Base-by-base conservation (phyloP, 345 rosid species). In the Bruguiera gymnorhiza region DNA sequence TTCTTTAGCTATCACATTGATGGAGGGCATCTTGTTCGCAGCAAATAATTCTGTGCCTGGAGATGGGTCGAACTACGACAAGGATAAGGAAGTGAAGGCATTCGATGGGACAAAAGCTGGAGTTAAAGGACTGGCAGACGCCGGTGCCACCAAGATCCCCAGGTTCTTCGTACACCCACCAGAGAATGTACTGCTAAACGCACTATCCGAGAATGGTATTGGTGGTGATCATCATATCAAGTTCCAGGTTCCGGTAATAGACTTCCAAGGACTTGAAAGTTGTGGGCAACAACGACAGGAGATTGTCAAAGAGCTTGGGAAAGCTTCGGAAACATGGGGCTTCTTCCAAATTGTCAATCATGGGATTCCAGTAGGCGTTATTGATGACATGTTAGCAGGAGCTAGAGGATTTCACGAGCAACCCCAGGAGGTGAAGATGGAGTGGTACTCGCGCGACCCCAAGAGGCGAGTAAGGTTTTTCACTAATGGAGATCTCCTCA, bases 261-360 rank as follows among this genome's bases (percentile, higher is more conserved):
- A 86, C 75, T 62, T 83, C 2, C 70, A 67, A 29, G 79, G 81
- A 54, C 46, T 51, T 9, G 72, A 78, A 20, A 65, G 61, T 10
- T 1, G 51, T 29, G 53, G 55, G 19, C 61, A 74, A 23, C 39
- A 8, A 24, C 61, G 74, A 23, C 30, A 8, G n/a, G 77, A 67
- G 70, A 73, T 81, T 6, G 73, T 76, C 15, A 24, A 66, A 20
- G 64, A 70, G 71, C 76, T 83, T 20, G 13, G 75, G 3, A 62
- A 43, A 43, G 86, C 83, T 8, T 71, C 85, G 18, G 80, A 77
- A 69, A 81, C 62, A 16, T 79, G 89, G 85, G 89, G 84, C 15
- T 73, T 86, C 54, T 83, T 86, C 71, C 87, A 86, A 56, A 66
- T 86, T 61, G 74, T 83, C 37, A 80, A 83, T 58, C 85, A 86